Evolutionary conservation across 257 asterid genomes (phyloP).

Genomic region (Henckelia pumila): DNA sequence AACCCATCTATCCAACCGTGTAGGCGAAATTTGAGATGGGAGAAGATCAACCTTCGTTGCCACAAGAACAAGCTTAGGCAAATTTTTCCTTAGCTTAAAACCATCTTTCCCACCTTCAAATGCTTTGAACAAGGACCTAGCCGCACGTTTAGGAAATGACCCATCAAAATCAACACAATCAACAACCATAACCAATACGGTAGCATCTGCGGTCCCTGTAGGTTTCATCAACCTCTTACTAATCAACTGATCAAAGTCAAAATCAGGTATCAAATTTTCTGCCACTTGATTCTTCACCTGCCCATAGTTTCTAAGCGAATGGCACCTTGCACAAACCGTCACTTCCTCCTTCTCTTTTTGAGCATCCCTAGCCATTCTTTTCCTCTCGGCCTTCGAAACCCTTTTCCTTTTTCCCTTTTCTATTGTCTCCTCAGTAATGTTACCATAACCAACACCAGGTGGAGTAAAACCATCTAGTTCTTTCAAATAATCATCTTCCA

Average conservation of each 20-base stretch:
- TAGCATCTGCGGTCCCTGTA: slow-evolving; percentile 77
- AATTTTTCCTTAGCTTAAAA: slow-evolving; percentile 44
- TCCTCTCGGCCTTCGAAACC: slow-evolving; percentile 76
- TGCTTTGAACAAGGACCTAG: slow-evolving; percentile 74
- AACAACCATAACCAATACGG: slow-evolving; percentile 89
- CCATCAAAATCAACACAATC: slow-evolving; percentile 95
- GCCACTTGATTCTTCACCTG: slow-evolving; percentile 76
- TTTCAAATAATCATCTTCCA: slow-evolving; percentile 44
- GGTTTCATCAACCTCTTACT: slow-evolving; percentile 76
- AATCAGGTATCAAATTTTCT: slow-evolving; percentile 88
- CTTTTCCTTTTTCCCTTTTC: slow-evolving; percentile 53
- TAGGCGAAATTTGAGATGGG: slow-evolving; percentile 87
- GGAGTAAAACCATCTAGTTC: slow-evolving; percentile 83
- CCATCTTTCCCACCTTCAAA: slow-evolving; percentile 52
- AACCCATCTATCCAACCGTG: slow-evolving; percentile 86
- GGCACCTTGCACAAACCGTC: slow-evolving; percentile 89
- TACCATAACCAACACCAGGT: slow-evolving; percentile 85
- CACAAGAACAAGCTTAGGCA: slow-evolving; percentile 92
- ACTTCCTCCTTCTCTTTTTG: slow-evolving; percentile 60
- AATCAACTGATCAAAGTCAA: slow-evolving; percentile 81
- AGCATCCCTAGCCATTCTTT: slow-evolving; percentile 63
- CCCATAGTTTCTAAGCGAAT: slow-evolving; percentile 84
- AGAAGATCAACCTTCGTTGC: slow-evolving; percentile 96
- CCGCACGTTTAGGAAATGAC: slow-evolving; percentile 88
- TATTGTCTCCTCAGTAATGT: slow-evolving; percentile 68